phyloP scores from a whole-genome alignment of 1,284 basidiomycete genomes.

The Schizopora paradoxa region DNA sequence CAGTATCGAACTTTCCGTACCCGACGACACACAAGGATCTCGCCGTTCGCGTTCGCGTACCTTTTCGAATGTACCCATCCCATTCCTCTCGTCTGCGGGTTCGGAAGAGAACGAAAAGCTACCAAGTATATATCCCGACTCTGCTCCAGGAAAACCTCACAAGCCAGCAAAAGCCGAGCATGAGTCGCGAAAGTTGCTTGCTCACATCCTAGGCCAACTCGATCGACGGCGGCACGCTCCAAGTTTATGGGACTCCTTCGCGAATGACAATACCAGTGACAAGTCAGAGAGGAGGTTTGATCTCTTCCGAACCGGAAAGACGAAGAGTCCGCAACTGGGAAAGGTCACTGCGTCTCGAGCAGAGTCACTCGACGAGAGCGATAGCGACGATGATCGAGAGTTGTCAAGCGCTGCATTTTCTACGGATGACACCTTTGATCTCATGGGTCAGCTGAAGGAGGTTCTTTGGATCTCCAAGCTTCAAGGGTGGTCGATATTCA shows the following conservation, averaged over 20 bases:
- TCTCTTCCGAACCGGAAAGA: constrained; percentile 6
- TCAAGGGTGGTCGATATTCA: constrained; percentile 55
- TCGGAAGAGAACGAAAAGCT: too few species aligned
- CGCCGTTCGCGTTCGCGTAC: too few species aligned
- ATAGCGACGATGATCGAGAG: constrained; percentile 45
- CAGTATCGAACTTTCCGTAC: too few species aligned
- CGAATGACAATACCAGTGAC: constrained; percentile 23
- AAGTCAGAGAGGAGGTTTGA: constrained; percentile 22
- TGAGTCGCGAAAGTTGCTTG: constrained; percentile 55
- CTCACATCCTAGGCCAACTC: constrained; percentile 53
- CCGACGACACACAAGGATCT: too few species aligned
- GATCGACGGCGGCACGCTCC: constrained; percentile 48
- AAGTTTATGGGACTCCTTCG: constrained; percentile 39
- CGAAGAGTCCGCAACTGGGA: constrained; percentile 24
- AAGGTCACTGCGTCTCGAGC: constrained; percentile 19
- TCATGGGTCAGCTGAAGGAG: constrained; percentile 57
- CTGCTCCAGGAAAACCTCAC: too few species aligned
- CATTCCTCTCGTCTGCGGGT: too few species aligned
- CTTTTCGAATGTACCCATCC: too few species aligned
- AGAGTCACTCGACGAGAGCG: constrained; percentile 25
- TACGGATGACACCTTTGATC: constrained; percentile 55
- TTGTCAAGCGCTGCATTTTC: constrained; percentile 36
- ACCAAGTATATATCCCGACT: too few species aligned
- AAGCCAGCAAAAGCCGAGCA: constrained; percentile 37
- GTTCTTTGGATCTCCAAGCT: constrained; percentile 48